Evolutionary conservation across 768 basidiomycete species (phyloP).

Genomic region (Amanita brunnescens): DNA sequence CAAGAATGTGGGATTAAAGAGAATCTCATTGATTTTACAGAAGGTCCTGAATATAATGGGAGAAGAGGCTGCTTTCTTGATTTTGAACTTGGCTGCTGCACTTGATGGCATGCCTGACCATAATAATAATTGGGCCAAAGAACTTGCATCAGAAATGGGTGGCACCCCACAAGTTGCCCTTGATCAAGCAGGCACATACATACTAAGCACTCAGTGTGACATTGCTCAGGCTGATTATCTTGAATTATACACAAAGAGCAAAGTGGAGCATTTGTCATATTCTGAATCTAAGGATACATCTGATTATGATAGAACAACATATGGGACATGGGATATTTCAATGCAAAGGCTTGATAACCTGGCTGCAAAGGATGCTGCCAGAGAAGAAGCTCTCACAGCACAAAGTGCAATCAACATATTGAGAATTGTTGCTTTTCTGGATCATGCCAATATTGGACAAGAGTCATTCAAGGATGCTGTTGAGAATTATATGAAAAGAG

Average conservation of each 20-base stretch:
- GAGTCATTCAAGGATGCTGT: too few species aligned
- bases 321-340: too few species aligned
- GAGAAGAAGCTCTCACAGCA: background rate
- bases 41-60: too few species aligned
- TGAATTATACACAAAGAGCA: too few species aligned
- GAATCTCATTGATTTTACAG: too few species aligned
- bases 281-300: background rate
- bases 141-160: background rate
- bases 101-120: too few species aligned
- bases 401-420: background rate
- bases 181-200: slow-evolving; percentile 9
- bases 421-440: too few species aligned
- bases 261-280: too few species aligned
- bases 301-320: background rate
- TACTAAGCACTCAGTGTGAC: background rate
- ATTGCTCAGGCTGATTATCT: background rate
- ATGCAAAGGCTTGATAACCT: background rate
- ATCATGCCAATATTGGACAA: too few species aligned
- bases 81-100: slow-evolving; percentile 10
- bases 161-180: slow-evolving; percentile 8
- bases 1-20: too few species aligned
- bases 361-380: background rate
- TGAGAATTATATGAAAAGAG: background rate
- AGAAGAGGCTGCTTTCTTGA: slow-evolving; percentile 10
- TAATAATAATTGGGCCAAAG: background rate